A percentile compares a stretch with the other conserved stretches of the same genome.
phyloP scores from a whole-genome alignment of 1,284 basidiomycete genomes.

The Boletus sp. region DNA sequence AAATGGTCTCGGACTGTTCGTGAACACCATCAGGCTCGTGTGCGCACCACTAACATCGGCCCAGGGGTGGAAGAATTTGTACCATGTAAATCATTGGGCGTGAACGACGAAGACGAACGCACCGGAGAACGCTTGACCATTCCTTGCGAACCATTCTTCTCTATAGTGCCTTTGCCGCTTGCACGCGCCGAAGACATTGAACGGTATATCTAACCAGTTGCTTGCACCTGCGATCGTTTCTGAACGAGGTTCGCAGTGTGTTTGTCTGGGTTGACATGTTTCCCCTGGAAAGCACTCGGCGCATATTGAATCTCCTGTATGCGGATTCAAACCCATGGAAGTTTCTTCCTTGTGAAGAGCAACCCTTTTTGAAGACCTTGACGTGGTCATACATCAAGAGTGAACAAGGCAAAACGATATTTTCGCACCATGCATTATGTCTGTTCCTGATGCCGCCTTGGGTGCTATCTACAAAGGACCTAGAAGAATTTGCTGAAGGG shows the following conservation, averaged over 20 bases:
- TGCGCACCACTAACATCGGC: constrained; percentile 7
- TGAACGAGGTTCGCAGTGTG: constrained; percentile 30
- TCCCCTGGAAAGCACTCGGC: constrained; percentile 53
- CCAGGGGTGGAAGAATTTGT: constrained; percentile 39
- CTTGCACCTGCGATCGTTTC: background rate
- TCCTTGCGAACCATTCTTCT: constrained; percentile 40
- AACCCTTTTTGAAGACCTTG: constrained; percentile 44
- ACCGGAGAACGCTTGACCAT: constrained; percentile 44
- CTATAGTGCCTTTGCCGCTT: constrained; percentile 30
- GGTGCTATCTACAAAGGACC: constrained; percentile 52
- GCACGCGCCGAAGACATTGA: constrained; percentile 36
- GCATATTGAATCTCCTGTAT: constrained; percentile 48
- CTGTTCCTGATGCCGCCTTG: constrained; percentile 65
- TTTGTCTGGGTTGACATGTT: constrained; percentile 45
- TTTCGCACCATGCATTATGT: constrained; percentile 36
- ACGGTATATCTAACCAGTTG: constrained; percentile 32
- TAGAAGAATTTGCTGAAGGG: constrained; percentile 50
- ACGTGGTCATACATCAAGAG: constrained; percentile 42
- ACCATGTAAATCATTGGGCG: constrained; percentile 34
- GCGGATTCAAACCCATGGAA: constrained; percentile 41
- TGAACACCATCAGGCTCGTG: constrained; percentile 3
- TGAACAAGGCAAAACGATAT: constrained; percentile 13
- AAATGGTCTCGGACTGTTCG: constrained; percentile 38
- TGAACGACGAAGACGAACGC: constrained; percentile 37
- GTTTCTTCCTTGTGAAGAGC: constrained; percentile 37